Evolutionary conservation across 2,329 filamentous ascomycete species (phyloP), one percentile per base, ranked within the genome.

Genomic region (Penicillium paneum): DNA sequence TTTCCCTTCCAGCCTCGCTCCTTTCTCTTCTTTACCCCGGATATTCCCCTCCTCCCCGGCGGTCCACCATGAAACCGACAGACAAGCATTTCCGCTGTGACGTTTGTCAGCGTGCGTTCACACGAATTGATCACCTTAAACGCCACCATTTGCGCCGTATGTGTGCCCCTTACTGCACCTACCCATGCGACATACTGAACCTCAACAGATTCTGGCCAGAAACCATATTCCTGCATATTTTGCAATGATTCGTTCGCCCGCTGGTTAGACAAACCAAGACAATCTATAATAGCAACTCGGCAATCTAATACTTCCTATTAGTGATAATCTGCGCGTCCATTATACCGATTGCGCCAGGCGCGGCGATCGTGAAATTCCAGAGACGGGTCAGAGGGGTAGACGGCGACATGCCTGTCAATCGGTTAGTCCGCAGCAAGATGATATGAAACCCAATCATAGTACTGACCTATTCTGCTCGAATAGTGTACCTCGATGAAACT

Each of bases 401-500:
- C 65, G 75, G 32, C 74, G 75, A 47, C 76, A 78, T 74, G 76
- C 76, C 5, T 78, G 76, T 61, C 73, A 77, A 69, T 76, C 75
- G 32, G 76, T 74, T 65, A 62, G 70, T 67, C 19, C 46, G 31
- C 15, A 13, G 42, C 13, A 19, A n/a, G 3, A 28, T 19, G 42
- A 21, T 21, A n/a, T 17, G 4, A 8, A 36, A 8, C 5, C 7
- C 24, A 29, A 5, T 11, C 17, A 17, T 28, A 15, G 5, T 15
- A 45, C 36, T 43, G 42, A 45, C 15, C 13, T 3, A 28, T 28
- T 11, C 28, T 26, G 26, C 19, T 46, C 15, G 15, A 36, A 26
- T 55, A 78, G 76, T 78, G 76, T 58, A 78, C 74, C 15, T 67
- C 73, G 21, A 77, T 78, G 72, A 78, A 78, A 55, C 68, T 78